These are phyloP conservation scores for Kingdonia uniflora DNA, from an alignment of 164 flowering plant species.

Conservation along the genomic window DNA sequence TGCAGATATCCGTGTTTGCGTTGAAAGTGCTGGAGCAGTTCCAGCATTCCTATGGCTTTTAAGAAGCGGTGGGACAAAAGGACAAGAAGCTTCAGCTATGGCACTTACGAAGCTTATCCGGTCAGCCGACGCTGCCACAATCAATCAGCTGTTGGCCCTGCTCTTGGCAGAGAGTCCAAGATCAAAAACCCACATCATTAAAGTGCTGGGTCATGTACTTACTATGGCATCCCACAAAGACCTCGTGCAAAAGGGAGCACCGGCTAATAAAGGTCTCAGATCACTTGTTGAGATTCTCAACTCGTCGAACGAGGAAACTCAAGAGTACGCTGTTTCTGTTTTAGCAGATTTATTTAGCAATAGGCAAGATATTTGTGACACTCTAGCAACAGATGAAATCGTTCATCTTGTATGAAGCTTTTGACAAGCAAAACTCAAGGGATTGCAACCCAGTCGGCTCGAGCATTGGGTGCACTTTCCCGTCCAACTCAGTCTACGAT, in stretches of 20 bases:
- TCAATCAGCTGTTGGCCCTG: constrained; percentile 72
- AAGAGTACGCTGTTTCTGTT: constrained; percentile 77
- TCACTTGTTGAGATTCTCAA: constrained; percentile 74
- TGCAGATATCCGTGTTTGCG: constrained; percentile 89
- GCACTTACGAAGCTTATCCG: constrained; percentile 63
- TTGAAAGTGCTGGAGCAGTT: constrained; percentile 83
- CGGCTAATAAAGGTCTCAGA: constrained; percentile 61
- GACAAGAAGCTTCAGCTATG: constrained; percentile 65
- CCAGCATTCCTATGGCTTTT: constrained; percentile 75
- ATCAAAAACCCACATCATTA: constrained; percentile 51
- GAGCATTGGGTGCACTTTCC: constrained; percentile 77
- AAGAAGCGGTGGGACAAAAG: constrained; percentile 63
- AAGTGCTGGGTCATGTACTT: constrained; percentile 78
- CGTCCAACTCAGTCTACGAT: constrained; percentile 47
- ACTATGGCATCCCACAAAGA: constrained; percentile 52
- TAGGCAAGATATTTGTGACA: constrained; percentile 75
- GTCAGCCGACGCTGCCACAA: constrained; percentile 66
- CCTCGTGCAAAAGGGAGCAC: constrained; percentile 55
- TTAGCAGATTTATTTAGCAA: constrained; percentile 66
- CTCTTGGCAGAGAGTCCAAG: constrained; percentile 58
- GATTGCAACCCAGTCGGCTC: constrained; percentile 69
- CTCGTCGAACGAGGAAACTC: constrained; percentile 71
- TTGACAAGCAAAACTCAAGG: constrained; percentile 69
- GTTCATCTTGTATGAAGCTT: constrained; percentile 75
- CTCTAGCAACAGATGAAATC: constrained; percentile 83